Evolutionary conservation across 2,329 filamentous ascomycete species (phyloP).

Genomic region (Ophiostoma tasmaniense): DNA sequence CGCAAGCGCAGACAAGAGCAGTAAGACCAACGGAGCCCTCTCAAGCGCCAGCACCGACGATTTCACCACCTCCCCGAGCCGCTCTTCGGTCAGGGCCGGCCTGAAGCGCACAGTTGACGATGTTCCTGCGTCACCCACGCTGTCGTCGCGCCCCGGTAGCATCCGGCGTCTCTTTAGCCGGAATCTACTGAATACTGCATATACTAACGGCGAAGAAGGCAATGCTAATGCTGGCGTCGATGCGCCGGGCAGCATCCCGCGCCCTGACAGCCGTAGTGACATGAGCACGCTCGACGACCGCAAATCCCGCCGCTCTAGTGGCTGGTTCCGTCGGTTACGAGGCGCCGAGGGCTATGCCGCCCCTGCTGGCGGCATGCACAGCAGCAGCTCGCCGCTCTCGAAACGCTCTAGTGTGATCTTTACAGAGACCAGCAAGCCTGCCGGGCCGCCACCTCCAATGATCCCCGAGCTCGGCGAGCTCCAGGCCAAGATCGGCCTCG

Average conservation of each 20-base stretch:
- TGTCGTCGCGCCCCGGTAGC: constrained; percentile 45
- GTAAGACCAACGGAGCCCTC: constrained; percentile 34
- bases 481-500: constrained; percentile 39
- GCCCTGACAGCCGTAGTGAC: constrained; percentile 44
- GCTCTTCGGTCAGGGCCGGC: constrained; percentile 28
- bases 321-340: constrained; percentile 51
- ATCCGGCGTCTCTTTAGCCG: constrained; percentile 51
- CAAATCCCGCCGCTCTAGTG: constrained; percentile 47
- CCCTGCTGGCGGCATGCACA: background rate
- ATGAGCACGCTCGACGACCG: constrained; percentile 43
- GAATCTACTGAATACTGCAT: constrained; percentile 45
- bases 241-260: constrained; percentile 27
- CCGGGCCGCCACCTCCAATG: constrained; percentile 50
- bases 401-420: constrained; percentile 38
- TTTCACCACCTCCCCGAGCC: constrained; percentile 21
- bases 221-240: constrained; percentile 1
- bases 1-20: constrained; percentile 19
- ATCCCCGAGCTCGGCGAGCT: constrained; percentile 50
- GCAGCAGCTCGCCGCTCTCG: constrained; percentile 20
- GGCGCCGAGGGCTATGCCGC: constrained; percentile 22
- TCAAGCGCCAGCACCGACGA: constrained; percentile 15
- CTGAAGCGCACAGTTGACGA: constrained; percentile 45
- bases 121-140: constrained; percentile 43
- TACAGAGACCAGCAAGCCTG: constrained; percentile 29
- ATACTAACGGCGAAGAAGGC: constrained; percentile 34